Evolutionary conservation across 495 filamentous ascomycete species (phyloP), one percentile per base, ranked within the genome.

Genomic region (Penicillium goetzii): DNA sequence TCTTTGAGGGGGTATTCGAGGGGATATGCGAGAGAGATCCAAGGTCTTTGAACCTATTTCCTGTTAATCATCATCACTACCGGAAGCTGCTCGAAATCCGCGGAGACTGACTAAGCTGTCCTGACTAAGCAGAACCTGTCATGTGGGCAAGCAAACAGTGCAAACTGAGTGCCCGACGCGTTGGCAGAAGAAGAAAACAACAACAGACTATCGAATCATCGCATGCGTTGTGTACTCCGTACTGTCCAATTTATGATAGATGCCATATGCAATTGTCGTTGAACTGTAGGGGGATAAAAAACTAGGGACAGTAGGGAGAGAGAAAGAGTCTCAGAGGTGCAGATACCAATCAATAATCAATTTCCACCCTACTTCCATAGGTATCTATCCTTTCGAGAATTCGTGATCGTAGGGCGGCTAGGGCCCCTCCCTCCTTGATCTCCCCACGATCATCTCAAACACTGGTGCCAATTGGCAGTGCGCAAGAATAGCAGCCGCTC

Each of bases 81-180:
- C 23, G 19, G 40, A 59, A 47, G 38, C 28, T 28, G 41, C 51
- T 64, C 54, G 66, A 68, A 58, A 25, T n/a, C 52, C 19, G 30
- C 56, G 25, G 52, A 50, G 63, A 53, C 23, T 33, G 32, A 55
- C 52, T 55, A 33, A 55, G 52, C 52, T 1, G 3, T 23, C 43
- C 2, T 40, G 47, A 62, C 59, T 58, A 56, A 67, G 57, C 58
- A 6, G 40, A 34, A 10, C 43, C 19, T 17, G 38, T n/a, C 21
- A 38, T 4, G 38, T 23, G 28, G 58, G 40, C 2, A 65, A 40
- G 57, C 67, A 72, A 72, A 72, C 63, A 47, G 14, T 23, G 47
- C 69, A 72, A 72, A 72, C 63, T 36, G n/a, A 19, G 28, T 43
- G 33, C 61, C 53, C 43, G 43, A 63, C 59, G 61, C 60, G 66